Percentiles rank a stretch among this genome's conserved stretches.
phyloP scores from a whole-genome alignment of 257 asterid species.

The Ballota nigra region DNA sequence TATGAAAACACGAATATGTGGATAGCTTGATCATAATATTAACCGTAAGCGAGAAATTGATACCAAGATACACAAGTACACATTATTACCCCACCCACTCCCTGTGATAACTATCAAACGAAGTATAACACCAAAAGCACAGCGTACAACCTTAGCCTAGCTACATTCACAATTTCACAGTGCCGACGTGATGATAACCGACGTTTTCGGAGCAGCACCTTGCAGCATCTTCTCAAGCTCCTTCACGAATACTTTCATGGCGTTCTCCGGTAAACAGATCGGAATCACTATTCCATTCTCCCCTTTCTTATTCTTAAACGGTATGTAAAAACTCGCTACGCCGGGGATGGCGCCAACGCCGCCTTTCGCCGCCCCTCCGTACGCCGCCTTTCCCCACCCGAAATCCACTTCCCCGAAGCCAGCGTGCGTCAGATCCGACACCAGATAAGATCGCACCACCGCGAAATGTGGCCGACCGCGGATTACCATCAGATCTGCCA shows the following conservation, averaged over 20 bases:
- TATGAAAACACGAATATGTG: too few relatives aligned
- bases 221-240: conserved; percentile 43
- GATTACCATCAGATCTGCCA: conserved; percentile 52
- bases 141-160: background rate
- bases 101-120: background rate
- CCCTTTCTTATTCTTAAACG: conserved; percentile 47
- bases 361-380: conserved; percentile 67
- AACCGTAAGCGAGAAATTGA: too few relatives aligned
- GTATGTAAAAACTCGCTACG: conserved; percentile 54
- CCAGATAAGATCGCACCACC: conserved; percentile 40
- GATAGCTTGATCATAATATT: too few relatives aligned
- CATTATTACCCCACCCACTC: background rate
- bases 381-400: conserved; percentile 69
- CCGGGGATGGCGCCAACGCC: conserved; percentile 65
- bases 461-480: conserved; percentile 51
- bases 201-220: background rate
- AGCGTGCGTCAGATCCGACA: conserved; percentile 56
- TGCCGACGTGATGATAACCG: conserved; percentile 31
- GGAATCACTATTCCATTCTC: conserved; percentile 65
- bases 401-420: conserved; percentile 61
- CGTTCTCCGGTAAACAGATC: conserved; percentile 44
- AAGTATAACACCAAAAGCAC: background rate
- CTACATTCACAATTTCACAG: conserved; percentile 36
- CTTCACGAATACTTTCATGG: conserved; percentile 53
- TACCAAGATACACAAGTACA: too few relatives aligned